Base-by-base conservation (phyloP, 257 asterid genomes). In the Ilex aquifolium region DNA sequence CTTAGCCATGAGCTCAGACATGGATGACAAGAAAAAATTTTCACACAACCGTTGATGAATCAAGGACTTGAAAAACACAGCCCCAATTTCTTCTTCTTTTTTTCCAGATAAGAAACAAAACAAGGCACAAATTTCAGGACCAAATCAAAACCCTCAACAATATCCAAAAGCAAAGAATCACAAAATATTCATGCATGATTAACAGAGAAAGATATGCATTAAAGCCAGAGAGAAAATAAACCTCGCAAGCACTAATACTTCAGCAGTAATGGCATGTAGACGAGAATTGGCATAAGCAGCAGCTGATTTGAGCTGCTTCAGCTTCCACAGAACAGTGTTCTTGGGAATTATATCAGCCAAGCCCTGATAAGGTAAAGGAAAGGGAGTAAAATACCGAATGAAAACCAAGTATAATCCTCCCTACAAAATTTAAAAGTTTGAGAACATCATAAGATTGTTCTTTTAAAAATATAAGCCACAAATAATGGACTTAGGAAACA, bases 211-310 rank as follows among this genome's bases (percentile, higher is more conserved):
- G 60, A 16, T 27, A 39, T 56, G 46, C 55, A 69, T 66, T 36
- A 56, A 54, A 60, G 53, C 31, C 49, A 73, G 75, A 62, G 60
- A 64, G 74, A 74, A 67, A 64, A 59, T 46, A 67, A 56, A 92
- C 99, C 99, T 83, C 48, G 97, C 95, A 74, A 93, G 79, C 76
- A 93, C 69, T 56, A 90, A 94, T 54, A 93, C 95, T 87, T 93
- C 95, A 40, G 99, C 99, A 69, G 70, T 85, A 67, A 93, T 72
- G 54, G 99, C 85, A 78, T 87, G 99, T 61, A 93, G 95, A 57
- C 97, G 99, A 58, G 99, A 87, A 78, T 84, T 93, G 56, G 95
- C 86, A 81, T 90, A 93, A 59, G 88, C 80, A 62, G 97, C 90
- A 46, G 85, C 97, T 16, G 82, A 60, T 75, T 72, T 85, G 62